Conservation (phyloP, 2,329 filamentous ascomycete species). For the Talaromyces marneffei region DNA sequence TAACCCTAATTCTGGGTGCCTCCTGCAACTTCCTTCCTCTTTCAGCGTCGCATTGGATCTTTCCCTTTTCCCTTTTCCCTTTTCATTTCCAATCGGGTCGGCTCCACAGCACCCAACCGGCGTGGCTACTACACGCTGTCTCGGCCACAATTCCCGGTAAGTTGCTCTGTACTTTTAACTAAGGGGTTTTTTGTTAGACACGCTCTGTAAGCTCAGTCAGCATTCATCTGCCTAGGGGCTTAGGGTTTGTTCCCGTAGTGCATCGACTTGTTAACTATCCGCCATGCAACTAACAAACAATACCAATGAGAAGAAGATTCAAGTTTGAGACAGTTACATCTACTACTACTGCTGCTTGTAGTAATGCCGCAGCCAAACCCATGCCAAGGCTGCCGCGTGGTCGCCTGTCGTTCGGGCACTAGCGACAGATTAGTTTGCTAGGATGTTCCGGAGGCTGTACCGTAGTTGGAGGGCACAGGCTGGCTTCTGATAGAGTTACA, state of each 20-base stretch:
- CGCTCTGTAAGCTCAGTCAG: no score
- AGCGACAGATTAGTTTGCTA: not conserved
- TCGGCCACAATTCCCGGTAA: no score
- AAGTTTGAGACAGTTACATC: slow-evolving; percentile 12
- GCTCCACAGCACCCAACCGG: not conserved
- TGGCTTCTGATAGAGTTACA: slow-evolving; percentile 2
- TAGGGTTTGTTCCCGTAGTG: no score
- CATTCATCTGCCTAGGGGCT: not conserved
- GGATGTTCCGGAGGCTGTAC: no score
- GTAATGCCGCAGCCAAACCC: not conserved
- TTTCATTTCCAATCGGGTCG: not conserved
- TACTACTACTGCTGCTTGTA: not conserved
- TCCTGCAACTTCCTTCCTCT: not conserved
- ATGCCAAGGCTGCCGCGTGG: slow-evolving; percentile 5
- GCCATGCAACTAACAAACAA: not conserved
- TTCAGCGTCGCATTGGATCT: not conserved
- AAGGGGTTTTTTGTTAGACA: no score
- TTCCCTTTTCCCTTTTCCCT: no score
- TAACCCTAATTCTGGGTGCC: not conserved
- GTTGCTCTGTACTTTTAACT: no score
- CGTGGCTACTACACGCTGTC: no score
- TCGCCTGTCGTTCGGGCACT: not conserved
- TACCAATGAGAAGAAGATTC: not conserved
- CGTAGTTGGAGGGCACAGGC: not conserved
- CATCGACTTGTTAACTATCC: no score